Conservation (phyloP, 2,329 filamentous ascomycete species). For the Botrytis aclada region DNA sequence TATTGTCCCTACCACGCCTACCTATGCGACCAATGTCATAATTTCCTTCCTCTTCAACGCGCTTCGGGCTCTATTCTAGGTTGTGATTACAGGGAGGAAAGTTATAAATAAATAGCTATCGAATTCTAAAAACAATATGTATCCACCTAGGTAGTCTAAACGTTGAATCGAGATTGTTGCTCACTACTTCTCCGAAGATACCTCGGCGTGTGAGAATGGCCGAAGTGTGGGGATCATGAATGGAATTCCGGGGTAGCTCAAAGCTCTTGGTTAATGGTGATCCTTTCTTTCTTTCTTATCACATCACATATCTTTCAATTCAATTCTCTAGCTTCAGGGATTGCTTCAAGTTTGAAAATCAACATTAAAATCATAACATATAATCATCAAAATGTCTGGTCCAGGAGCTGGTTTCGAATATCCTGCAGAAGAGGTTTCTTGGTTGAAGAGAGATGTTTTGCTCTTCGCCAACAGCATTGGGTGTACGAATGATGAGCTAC, state of each 20-base stretch:
- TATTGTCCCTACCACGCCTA: neutral
- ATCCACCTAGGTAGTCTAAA: neutral
- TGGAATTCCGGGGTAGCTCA: slow-evolving; percentile 18
- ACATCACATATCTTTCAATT: neutral
- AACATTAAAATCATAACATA: neutral
- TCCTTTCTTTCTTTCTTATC: neutral
- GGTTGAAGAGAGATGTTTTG: slow-evolving; percentile 83
- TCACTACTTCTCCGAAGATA: slow-evolving; percentile 3
- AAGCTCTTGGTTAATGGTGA: slow-evolving; percentile 35
- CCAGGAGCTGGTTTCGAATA: slow-evolving; percentile 73
- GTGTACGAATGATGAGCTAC: slow-evolving; percentile 76
- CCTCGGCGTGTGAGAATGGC: slow-evolving; percentile 12
- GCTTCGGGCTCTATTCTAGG: neutral
- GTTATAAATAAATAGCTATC: neutral
- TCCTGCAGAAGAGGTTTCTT: slow-evolving; percentile 70
- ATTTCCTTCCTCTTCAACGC: neutral
- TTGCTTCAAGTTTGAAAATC: neutral
- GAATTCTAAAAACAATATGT: neutral
- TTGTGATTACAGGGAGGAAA: neutral
- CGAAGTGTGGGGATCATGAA: slow-evolving; percentile 16
- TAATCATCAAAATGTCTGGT: slow-evolving; percentile 32
- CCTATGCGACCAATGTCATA: neutral
- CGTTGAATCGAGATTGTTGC: neutral
- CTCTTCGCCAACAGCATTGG: slow-evolving; percentile 92
- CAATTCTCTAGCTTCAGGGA: neutral